Base-by-base conservation (phyloP, 2,329 filamentous ascomycete species). In the Harringtonia lauricola region DNA sequence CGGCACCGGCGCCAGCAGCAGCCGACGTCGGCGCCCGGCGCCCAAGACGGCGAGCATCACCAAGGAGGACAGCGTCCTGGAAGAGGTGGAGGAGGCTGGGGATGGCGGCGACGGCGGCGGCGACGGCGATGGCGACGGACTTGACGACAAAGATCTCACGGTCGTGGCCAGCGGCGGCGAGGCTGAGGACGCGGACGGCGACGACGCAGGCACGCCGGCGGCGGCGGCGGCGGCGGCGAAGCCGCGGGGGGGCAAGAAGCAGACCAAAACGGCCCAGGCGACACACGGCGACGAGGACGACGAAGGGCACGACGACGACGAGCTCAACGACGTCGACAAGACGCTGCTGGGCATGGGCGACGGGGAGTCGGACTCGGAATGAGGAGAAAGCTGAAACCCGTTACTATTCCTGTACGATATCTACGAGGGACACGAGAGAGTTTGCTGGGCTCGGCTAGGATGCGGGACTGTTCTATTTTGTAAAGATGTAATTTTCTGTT, bases 271-370 rank as follows among this genome's bases (percentile, higher is more conserved):
- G n/a, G n/a, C n/a, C n/a, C n/a, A n/a, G n/a, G n/a, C n/a, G n/a
- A n/a, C n/a, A n/a, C n/a, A 71, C 9, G 65, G 65, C 12, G 69
- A 68, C 18, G 67, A 31, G 9, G 24, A 6, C n/a, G 39, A 26
- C 19, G 37, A 28, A 24, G 31, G n/a, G 15, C 38, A 37, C 24
- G 71, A 76, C 36, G 67, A 72, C 30, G 68, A 73, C 46, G 65
- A 66, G 29, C 58, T 63, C 30, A 59, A 68, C 48, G 64, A 64
- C 17, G 52, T 59, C 31, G 60, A 62, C 35, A 60, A 59, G 54
- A 59, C 59, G 15, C 47, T 62, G 41, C 48, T 63, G 8, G 59
- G 59, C 12, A 53, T 60, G 51, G 58, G 58, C 31, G 54, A 52
- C 21, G 57, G 54, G 15, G 56, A 59, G 34, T 57, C 57, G 9